phyloP scores from a whole-genome alignment of 1,139 yeast species.

The Barnettozyma hawaiiensis region DNA sequence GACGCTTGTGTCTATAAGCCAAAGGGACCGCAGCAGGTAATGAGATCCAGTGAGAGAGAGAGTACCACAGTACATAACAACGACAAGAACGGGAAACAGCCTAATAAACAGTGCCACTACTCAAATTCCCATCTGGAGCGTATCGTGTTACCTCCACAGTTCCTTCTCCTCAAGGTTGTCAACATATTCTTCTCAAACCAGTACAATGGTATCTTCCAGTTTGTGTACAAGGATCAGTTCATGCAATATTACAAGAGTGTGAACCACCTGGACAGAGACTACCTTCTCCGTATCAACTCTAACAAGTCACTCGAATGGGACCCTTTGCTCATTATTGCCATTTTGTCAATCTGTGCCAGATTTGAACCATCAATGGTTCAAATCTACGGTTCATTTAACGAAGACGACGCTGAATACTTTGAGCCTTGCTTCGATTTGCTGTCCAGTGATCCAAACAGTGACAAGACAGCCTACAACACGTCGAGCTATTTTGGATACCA shows the following conservation, averaged over 20 bases:
- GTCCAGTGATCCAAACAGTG: neutral
- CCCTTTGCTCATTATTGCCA: constrained; percentile 33
- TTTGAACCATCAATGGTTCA: constrained; percentile 31
- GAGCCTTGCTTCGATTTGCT: constrained; percentile 22
- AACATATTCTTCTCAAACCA: constrained; percentile 14
- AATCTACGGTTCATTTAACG: constrained; percentile 32
- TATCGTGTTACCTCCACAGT: constrained; percentile 12
- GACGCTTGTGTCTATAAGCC: constrained; percentile 11
- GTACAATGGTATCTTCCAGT: constrained; percentile 14
- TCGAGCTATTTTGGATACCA: constrained; percentile 39
- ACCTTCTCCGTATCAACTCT: constrained; percentile 6
- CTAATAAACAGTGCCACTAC: neutral
- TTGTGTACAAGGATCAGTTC: constrained; percentile 9
- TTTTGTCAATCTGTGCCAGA: constrained; percentile 35
- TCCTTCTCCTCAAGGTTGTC: constrained; percentile 10
- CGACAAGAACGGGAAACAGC: neutral
- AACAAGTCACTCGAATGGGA: constrained; percentile 8
- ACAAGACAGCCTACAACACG: constrained; percentile 28
- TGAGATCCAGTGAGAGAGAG: neutral
- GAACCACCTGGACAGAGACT: constrained; percentile 6
- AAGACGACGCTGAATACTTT: constrained; percentile 28
- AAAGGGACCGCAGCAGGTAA: constrained; percentile 11
- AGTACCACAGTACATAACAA: neutral
- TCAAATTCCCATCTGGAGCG: constrained; percentile 3
- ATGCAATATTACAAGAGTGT: constrained; percentile 6